Percentiles rank a stretch among this genome's conserved stretches.
phyloP scores from a whole-genome alignment of 2,329 filamentous ascomycete genomes.

The Colletotrichum zoysiae region DNA sequence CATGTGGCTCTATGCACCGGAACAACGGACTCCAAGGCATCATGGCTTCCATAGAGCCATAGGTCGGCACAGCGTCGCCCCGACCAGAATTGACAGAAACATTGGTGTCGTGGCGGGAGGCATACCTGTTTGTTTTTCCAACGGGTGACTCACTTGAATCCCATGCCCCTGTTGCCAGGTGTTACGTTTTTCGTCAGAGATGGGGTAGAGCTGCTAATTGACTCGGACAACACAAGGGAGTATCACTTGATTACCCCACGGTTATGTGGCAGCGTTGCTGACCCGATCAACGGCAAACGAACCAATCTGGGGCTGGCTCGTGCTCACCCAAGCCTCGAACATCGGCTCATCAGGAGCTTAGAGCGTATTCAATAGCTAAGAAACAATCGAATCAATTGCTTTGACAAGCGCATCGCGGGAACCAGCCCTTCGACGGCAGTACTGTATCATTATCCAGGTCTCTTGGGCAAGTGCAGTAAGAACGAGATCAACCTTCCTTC shows the following conservation, averaged over 20 bases:
- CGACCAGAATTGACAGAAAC: background rate
- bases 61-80: background rate
- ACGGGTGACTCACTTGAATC: background rate
- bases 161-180: background rate
- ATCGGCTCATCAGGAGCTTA: background rate
- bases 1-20: constrained; percentile 1
- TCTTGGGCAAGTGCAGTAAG: background rate
- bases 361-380: background rate
- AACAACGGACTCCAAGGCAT: background rate
- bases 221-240: background rate
- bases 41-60: background rate
- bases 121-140: background rate
- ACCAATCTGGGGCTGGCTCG: background rate
- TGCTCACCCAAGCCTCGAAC: background rate
- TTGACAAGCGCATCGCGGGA: background rate
- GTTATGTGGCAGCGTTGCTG: background rate
- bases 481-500: too few relatives aligned
- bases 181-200: background rate
- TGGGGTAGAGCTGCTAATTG: background rate
- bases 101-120: background rate
- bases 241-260: background rate
- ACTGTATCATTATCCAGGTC: background rate
- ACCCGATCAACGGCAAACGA: background rate
- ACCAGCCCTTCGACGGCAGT: background rate
- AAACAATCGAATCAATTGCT: background rate